A percentile compares a stretch with the other conserved stretches of the same genome.
phyloP scores from a whole-genome alignment of 1,139 yeast species.

The Yamadazyma jaroonii region DNA sequence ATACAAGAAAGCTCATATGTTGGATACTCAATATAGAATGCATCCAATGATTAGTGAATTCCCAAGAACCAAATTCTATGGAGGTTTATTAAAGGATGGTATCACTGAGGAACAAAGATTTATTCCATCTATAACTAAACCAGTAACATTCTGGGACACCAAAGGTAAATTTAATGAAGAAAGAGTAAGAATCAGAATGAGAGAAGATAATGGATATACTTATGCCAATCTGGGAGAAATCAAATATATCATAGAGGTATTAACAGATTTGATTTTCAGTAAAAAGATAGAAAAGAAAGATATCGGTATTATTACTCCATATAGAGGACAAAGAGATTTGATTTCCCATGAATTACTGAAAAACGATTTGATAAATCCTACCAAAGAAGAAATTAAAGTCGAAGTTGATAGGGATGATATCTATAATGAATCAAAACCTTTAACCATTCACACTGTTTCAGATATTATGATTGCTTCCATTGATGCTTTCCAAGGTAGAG shows the following conservation, averaged over 20 bases:
- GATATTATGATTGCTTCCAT: slow-evolving; percentile 69
- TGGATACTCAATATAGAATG: slow-evolving; percentile 73
- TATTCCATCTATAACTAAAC: slow-evolving; percentile 39
- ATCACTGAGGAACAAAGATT: slow-evolving; percentile 48
- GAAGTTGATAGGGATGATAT: slow-evolving; percentile 59
- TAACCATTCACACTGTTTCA: slow-evolving; percentile 59
- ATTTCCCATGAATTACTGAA: slow-evolving; percentile 48
- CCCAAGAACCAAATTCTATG: slow-evolving; percentile 57
- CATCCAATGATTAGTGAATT: slow-evolving; percentile 65
- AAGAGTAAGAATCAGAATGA: slow-evolving; percentile 42
- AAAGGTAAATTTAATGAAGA: slow-evolving; percentile 39
- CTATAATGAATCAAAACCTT: slow-evolving; percentile 46
- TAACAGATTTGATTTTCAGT: slow-evolving; percentile 51
- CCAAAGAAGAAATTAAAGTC: slow-evolving; percentile 41
- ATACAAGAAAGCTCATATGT: slow-evolving; percentile 59
- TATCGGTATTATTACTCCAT: slow-evolving; percentile 70
- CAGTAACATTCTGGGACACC: slow-evolving; percentile 56
- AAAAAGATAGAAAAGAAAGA: slow-evolving; percentile 48
- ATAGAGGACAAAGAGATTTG: slow-evolving; percentile 68
- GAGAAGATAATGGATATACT: slow-evolving; percentile 53
- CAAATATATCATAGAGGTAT: slow-evolving; percentile 39
- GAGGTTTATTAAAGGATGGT: slow-evolving; percentile 57
- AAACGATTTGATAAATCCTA: slow-evolving; percentile 57
- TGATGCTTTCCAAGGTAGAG: slow-evolving; percentile 69
- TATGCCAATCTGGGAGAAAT: slow-evolving; percentile 56